A percentile compares a stretch with the other conserved stretches of the same genome.
Evolutionary conservation across 441 rosid genomes (phyloP).

Genomic region (Hura crepitans): DNA sequence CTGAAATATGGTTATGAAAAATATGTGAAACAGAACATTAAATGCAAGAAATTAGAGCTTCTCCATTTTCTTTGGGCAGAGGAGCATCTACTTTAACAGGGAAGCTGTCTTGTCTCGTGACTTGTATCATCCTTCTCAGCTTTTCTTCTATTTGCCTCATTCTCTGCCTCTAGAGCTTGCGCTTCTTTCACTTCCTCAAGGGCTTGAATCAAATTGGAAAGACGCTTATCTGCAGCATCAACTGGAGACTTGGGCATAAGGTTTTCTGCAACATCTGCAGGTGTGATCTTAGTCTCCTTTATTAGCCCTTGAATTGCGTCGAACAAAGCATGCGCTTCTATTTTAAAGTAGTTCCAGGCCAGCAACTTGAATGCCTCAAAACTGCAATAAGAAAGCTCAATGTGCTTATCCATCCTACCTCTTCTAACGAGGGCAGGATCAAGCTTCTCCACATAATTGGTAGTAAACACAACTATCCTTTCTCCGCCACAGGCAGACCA

Average conservation of each 20-base stretch:
- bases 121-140: conserved; percentile 8
- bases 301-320: conserved; percentile 30
- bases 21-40: background rate
- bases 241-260: conserved; percentile 56
- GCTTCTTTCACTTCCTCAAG: conserved; percentile 39
- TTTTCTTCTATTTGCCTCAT: conserved; percentile 7
- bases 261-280: conserved; percentile 78
- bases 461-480: conserved; percentile 58
- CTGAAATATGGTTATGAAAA: background rate
- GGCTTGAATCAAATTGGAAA: conserved; percentile 43
- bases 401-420: conserved; percentile 78
- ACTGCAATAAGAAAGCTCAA: conserved; percentile 60
- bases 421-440: conserved; percentile 72
- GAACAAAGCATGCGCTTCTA: conserved; percentile 44
- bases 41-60: conserved; percentile 14
- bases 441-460: conserved; percentile 57
- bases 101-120: conserved; percentile 11
- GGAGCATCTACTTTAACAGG: conserved; percentile 17
- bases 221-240: conserved; percentile 42
- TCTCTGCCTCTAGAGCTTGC: conserved; percentile 27
- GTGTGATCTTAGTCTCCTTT: conserved; percentile 45
- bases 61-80: conserved; percentile 21
- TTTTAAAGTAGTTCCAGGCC: conserved; percentile 52
- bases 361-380: conserved; percentile 59
- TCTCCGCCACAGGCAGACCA: conserved; percentile 83